These are phyloP conservation scores for Aureoboletus auriporus DNA, from an alignment of 768 basidiomycete species.

Conservation along the genomic window DNA sequence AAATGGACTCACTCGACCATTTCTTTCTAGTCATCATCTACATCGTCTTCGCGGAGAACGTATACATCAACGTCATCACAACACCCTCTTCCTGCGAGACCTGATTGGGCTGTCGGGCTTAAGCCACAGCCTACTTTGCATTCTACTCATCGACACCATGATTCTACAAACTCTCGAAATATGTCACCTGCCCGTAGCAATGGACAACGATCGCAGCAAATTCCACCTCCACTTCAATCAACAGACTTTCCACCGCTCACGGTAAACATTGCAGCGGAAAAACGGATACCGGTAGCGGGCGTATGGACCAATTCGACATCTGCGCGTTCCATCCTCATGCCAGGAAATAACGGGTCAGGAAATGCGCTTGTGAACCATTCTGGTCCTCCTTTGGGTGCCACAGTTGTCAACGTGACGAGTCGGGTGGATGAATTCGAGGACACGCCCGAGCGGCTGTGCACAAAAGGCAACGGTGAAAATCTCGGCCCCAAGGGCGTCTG, in stretches of 20 bases:
- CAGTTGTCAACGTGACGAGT: conserved; percentile 2
- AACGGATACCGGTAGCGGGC: conserved; percentile 53
- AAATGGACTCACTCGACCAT: conserved; percentile 7
- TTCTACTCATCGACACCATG: conserved; percentile 50
- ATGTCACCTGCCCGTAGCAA: conserved; percentile 36
- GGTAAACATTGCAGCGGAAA: conserved; percentile 41
- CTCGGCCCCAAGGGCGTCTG: conserved; percentile 33
- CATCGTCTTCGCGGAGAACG: conserved; percentile 74
- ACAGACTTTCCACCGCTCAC: conserved; percentile 72
- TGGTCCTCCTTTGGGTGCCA: conserved; percentile 15
- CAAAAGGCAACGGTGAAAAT: conserved; percentile 40
- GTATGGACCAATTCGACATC: conserved; percentile 66
- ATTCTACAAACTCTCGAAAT: conserved; percentile 36
- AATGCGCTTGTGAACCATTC: conserved; percentile 38
- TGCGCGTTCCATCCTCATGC: conserved; percentile 48
- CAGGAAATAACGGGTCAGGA: conserved; percentile 32
- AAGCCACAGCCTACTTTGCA: conserved; percentile 72
- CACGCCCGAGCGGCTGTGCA: conserved; percentile 44
- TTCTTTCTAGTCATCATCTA: conserved; percentile 63
- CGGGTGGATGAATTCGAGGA: conserved; percentile 45
- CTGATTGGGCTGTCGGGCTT: conserved; percentile 87
- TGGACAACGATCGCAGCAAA: conserved; percentile 34
- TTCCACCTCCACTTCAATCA: conserved; percentile 44
- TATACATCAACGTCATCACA: conserved; percentile 73
- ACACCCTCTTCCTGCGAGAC: conserved; percentile 75